phyloP scores from a whole-genome alignment of 2,329 filamentous ascomycete species.

The Colletotrichum cuscutae region DNA sequence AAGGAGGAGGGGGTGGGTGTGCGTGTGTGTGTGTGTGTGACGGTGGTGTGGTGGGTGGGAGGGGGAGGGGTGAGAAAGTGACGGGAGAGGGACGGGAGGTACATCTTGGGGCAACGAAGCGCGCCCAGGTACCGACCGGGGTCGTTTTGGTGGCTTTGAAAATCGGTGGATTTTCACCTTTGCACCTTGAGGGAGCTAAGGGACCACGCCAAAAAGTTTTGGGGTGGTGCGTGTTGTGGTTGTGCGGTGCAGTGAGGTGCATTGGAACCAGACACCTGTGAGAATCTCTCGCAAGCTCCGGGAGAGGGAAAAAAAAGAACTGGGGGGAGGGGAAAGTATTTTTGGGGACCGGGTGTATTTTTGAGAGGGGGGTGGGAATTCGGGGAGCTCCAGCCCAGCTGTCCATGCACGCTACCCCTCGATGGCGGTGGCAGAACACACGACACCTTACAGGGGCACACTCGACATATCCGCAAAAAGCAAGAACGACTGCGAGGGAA shows the following conservation, averaged over 20 bases:
- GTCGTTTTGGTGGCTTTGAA: slow-evolving; percentile 7
- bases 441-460: neutral
- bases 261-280: slow-evolving; percentile 18
- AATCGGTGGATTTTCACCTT: slow-evolving; percentile 18
- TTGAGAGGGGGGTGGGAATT: neutral
- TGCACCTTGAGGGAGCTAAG: slow-evolving; percentile 30
- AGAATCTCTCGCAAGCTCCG: slow-evolving; percentile 16
- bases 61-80: slow-evolving; percentile 25
- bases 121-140: slow-evolving; percentile 28
- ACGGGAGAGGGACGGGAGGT: slow-evolving; percentile 11
- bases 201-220: slow-evolving; percentile 36
- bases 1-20: slow-evolving; percentile 11
- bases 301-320: neutral
- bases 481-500: neutral
- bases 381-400: neutral
- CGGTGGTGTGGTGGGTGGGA: slow-evolving; percentile 15
- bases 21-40: slow-evolving; percentile 11
- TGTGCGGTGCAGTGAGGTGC: slow-evolving; percentile 8
- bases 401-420: neutral
- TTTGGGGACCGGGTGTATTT: neutral
- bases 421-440: neutral
- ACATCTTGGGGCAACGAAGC: slow-evolving; percentile 22
- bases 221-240: slow-evolving; percentile 6
- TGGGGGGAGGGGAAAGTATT: neutral
- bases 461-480: neutral